Percentiles rank a stretch among this genome's conserved stretches.
phyloP scores from a whole-genome alignment of 345 rosid species.

The Syzygium oleosum region DNA sequence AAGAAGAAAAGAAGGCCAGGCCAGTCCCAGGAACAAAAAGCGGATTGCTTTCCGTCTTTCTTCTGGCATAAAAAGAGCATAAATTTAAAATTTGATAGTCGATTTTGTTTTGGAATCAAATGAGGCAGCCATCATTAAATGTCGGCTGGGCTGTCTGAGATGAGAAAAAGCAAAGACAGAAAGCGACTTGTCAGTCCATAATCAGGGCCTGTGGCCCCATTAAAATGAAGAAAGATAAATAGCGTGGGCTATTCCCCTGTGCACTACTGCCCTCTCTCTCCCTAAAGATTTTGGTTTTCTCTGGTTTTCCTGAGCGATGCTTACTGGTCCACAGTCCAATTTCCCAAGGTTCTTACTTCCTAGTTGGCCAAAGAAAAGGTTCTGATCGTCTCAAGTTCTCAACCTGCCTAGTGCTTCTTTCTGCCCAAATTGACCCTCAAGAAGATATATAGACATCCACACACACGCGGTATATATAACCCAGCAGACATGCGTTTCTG shows the following conservation, averaged over 20 bases:
- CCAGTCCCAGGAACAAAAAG: background rate
- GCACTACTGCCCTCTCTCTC: background rate
- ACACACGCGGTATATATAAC: background rate
- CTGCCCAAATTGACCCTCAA: background rate
- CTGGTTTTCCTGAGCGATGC: background rate
- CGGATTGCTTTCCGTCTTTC: background rate
- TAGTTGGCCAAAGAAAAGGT: background rate
- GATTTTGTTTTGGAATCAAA: background rate
- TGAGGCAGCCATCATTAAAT: background rate
- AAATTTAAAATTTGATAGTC: background rate
- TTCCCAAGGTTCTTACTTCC: background rate
- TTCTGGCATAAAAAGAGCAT: background rate
- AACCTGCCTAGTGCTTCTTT: background rate
- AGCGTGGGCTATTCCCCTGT: background rate
- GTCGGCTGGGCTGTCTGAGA: background rate
- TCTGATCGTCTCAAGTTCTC: background rate
- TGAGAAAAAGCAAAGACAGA: background rate
- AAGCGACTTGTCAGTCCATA: constrained; percentile 3
- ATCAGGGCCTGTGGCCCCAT: background rate
- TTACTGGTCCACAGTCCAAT: background rate
- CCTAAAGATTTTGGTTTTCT: background rate
- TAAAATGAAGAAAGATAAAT: background rate
- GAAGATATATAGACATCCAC: background rate
- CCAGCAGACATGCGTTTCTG: background rate
- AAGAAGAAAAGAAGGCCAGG: background rate